These are phyloP conservation scores for Dalbergia cochinchinensis DNA, from an alignment of 306 rosid genomes.

Conservation along the genomic window DNA sequence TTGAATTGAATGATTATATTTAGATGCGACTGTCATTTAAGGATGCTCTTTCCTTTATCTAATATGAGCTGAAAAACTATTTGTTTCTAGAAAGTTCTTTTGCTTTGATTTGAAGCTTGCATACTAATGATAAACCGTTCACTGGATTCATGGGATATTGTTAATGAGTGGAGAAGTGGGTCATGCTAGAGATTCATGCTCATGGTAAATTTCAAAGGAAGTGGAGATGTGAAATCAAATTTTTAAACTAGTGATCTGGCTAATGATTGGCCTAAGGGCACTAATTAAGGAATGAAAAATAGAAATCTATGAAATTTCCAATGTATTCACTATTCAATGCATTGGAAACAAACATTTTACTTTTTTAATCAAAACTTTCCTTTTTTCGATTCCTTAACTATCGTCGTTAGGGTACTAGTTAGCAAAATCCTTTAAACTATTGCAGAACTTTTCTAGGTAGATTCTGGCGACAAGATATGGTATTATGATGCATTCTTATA, in stretches of 20 bases:
- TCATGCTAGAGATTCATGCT: background rate
- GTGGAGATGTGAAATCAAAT: background rate
- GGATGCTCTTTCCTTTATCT: slow-evolving; percentile 7
- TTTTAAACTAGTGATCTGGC: no score
- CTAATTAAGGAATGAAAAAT: no score
- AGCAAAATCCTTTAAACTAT: background rate
- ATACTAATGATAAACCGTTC: background rate
- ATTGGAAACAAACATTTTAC: no score
- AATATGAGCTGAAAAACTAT: background rate
- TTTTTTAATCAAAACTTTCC: no score
- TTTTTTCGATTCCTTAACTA: no score
- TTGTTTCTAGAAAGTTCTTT: slow-evolving; percentile 2
- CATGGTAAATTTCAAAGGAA: background rate
- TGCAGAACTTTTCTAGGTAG: background rate
- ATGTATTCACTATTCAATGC: no score
- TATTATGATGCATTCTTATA: background rate
- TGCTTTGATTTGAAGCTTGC: slow-evolving; percentile 1
- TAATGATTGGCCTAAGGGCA: no score
- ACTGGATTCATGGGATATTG: slow-evolving; percentile 3
- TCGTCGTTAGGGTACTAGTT: no score
- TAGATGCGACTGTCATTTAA: slow-evolving; percentile 10
- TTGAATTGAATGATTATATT: slow-evolving; percentile 36
- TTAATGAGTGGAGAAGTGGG: background rate
- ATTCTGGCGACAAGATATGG: background rate
- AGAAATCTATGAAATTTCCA: no score